A percentile compares a stretch with the other conserved stretches of the same genome.
These are phyloP conservation scores for Fusarium drepaniforme DNA, from an alignment of 2,329 filamentous ascomycete genomes.

Conservation along the genomic window DNA sequence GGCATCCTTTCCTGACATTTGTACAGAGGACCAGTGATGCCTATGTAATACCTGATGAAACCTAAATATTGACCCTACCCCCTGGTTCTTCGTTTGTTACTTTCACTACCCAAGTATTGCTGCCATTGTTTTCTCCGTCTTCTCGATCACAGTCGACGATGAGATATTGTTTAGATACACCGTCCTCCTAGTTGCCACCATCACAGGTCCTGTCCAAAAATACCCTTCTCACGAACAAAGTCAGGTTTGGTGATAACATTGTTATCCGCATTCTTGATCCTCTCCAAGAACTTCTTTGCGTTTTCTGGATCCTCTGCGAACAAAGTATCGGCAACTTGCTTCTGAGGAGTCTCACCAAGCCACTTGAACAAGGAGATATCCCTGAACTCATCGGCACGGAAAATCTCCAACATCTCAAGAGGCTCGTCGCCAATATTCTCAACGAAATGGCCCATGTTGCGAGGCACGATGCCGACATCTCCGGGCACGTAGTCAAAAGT, in stretches of 20 bases:
- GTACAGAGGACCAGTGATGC: no score
- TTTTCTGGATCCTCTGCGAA: constrained; percentile 72
- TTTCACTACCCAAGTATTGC: no score
- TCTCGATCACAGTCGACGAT: no score
- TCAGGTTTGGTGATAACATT: constrained; percentile 61
- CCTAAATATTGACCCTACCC: no score
- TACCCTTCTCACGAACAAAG: constrained; percentile 18
- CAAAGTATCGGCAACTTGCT: constrained; percentile 74
- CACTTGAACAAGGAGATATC: constrained; percentile 82
- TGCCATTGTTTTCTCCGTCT: no score
- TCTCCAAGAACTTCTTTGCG: constrained; percentile 71
- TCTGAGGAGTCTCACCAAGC: constrained; percentile 78
- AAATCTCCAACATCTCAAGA: constrained; percentile 81
- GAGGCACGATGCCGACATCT: constrained; percentile 82
- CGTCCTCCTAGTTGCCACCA: no score
- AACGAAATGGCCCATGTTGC: constrained; percentile 84
- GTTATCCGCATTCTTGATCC: constrained; percentile 72
- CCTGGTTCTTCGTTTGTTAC: no score
- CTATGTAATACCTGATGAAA: no score
- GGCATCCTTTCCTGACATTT: no score
- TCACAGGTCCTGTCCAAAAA: constrained; percentile 11
- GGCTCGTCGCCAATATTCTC: constrained; percentile 85
- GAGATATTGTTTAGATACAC: no score
- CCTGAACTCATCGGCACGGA: constrained; percentile 77
- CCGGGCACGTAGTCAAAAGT: constrained; percentile 83